Evolutionary conservation across 495 filamentous ascomycete species (phyloP), one percentile per base, ranked within the genome.

Genomic region (Podospora anserina): DNA sequence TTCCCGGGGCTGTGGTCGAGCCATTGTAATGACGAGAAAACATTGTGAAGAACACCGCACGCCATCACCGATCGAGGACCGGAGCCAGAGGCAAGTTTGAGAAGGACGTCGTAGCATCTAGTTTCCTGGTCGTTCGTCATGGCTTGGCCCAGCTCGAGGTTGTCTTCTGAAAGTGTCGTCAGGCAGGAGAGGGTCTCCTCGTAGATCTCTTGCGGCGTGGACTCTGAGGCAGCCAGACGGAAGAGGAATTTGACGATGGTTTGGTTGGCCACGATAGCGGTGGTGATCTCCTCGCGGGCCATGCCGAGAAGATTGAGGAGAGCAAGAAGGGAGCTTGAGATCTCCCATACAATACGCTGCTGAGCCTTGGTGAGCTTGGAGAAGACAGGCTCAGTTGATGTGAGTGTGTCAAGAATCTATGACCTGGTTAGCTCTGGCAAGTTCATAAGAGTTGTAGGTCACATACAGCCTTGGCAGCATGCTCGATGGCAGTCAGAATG

Each of bases 101-200:
- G 64, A 39, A 84, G 77, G 3, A 74, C 71, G 6, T 79, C 74
- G 64, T 83, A 83, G 65, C 74, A 78, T 1, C 71, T 71, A 11
- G 74, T 77, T 23, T 72, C 73, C 9, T 75, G 72, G 66, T 82
- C 80, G 49, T 78, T 73, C 11, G 78, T 74, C 34, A 86, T 76
- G 16, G 75, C 71, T 63, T 85, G 77, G 1, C 75, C 82, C 5
- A 86, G 77, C 5, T 72, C 39, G 19, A 80, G 68, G 63, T 83
- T 86, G 62, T 88, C 87, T 66, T 87, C 86, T 4, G 86, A 85
- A 27, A 89, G 72, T 19, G 79, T 78, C 39, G 80, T 80, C 56
- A 89, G 78, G 65, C 86, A 87, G 30, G 77, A 80, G n/a, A 86
- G 76, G 15, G 77, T 72, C 67, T 84, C 79, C 56, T 81, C 78